Conservation (phyloP, 2,329 filamentous ascomycete species). For the Neurospora crassa region DNA sequence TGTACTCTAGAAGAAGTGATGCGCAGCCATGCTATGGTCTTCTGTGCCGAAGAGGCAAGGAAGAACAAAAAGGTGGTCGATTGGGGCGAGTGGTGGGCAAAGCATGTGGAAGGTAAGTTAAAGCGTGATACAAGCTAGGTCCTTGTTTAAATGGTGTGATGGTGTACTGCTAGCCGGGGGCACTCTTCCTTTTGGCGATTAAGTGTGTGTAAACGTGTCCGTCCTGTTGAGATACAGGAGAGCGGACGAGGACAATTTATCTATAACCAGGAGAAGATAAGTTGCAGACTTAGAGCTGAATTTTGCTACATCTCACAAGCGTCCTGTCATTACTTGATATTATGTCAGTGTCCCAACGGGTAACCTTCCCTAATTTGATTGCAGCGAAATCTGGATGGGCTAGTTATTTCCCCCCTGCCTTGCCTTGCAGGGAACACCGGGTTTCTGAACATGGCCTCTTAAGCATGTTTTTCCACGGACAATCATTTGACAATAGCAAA, state of each 20-base stretch:
- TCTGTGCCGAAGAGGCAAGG: constrained; percentile 85
- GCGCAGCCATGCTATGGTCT: constrained; percentile 86
- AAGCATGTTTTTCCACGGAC: too few relatives aligned
- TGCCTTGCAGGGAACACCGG: too few relatives aligned
- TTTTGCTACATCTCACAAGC: neutral
- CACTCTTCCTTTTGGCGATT: neutral
- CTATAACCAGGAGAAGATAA: neutral
- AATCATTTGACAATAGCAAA: too few relatives aligned
- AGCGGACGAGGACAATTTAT: neutral
- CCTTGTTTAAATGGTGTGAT: neutral
- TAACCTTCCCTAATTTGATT: neutral
- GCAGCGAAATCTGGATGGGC: neutral
- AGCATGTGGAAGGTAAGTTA: constrained; percentile 32
- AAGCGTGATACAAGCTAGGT: neutral
- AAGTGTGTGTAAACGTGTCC: neutral
- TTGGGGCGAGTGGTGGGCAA: constrained; percentile 68
- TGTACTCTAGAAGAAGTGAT: constrained; percentile 80
- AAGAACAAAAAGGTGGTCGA: constrained; percentile 58
- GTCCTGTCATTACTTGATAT: neutral
- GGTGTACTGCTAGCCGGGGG: neutral
- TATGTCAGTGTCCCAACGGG: neutral
- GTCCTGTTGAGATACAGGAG: neutral
- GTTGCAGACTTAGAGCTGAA: neutral
- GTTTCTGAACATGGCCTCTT: too few relatives aligned
- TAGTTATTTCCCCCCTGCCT: neutral